Base-by-base conservation (phyloP, 345 rosid genomes). In the Iberis pinnata region DNA sequence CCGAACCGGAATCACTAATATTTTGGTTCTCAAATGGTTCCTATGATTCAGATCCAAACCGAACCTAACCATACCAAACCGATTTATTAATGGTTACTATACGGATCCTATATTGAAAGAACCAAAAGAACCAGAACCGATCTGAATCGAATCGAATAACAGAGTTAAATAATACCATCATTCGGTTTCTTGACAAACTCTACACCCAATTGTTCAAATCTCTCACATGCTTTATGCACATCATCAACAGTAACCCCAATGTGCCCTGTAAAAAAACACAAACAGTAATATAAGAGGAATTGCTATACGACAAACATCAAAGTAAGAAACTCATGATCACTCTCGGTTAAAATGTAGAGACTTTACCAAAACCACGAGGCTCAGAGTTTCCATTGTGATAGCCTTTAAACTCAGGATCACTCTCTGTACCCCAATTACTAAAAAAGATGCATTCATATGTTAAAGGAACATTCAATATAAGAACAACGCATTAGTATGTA, bases 361-460 rank as follows among this genome's bases (percentile, higher is more conserved):
- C 24, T 59, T 51, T 79, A 92, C 95, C 98, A 66, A 85, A 88
- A 59, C 95, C 97, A 59, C 80, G 79, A 64, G 95, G 98, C 29
- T 92, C 97, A 8, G 93, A 75, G 71, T 92, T 88, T 59, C 98
- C 90, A 68, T 72, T 92, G 69, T 92, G 97, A 68, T 85, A 92
- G 45, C 93, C 95, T 71, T 87, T 80, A 72, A 90, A 87, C 36
- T 79, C 93, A 1, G 83, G 80, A 75, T 87, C 93, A 52, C 75
- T 84, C 75, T 90, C 98, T 32, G 89, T 90, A 15, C 95, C 98
- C 96, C 96, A 90, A 56, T 84, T 87, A 68, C 98, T 84, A 92
- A 56, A 35, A 58, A 39, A 56, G 58, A 15, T 2, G 10, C 26
- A 63, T 48, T 47, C 33, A 39, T 51, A 48, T 14, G 36, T 65